Conservation (phyloP, 2,329 filamentous ascomycete species). For the Helotiales sp. region DNA sequence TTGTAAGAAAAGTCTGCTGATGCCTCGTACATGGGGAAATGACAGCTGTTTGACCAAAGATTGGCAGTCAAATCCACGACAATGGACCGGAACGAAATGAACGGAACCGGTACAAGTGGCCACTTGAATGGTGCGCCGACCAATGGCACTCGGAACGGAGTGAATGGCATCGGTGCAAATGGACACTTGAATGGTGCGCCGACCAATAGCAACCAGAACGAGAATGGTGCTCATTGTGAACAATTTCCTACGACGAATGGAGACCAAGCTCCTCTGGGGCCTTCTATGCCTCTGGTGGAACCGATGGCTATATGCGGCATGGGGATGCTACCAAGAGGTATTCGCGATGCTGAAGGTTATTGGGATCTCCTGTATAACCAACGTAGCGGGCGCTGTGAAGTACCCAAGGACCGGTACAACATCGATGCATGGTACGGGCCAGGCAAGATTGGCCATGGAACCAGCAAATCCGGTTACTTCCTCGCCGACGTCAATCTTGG, state of each 20-base stretch:
- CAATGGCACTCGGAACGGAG: neutral
- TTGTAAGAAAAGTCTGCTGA: neutral
- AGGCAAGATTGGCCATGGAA: conserved; percentile 12
- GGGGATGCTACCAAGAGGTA: conserved; percentile 25
- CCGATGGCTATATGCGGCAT: conserved; percentile 28
- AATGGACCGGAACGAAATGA: neutral
- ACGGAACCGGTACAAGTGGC: neutral
- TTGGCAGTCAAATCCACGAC: neutral
- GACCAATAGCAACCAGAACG: neutral
- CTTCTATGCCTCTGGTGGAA: neutral
- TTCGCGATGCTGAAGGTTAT: conserved; percentile 37
- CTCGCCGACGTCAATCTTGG: neutral
- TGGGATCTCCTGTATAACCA: conserved; percentile 45
- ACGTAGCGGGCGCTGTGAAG: conserved; percentile 27
- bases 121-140: neutral
- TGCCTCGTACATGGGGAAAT: neutral
- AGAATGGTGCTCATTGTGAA: neutral
- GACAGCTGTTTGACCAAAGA: neutral
- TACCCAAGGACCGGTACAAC: conserved; percentile 23
- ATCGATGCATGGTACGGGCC: conserved; percentile 15
- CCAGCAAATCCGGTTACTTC: conserved; percentile 18
- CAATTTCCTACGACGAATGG: neutral
- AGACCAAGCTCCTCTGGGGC: neutral
- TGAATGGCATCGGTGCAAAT: neutral
- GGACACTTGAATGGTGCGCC: too few relatives aligned